Evolutionary conservation across 768 basidiomycete genomes (phyloP).

Genomic region (Psilocybe subaeruginosa): DNA sequence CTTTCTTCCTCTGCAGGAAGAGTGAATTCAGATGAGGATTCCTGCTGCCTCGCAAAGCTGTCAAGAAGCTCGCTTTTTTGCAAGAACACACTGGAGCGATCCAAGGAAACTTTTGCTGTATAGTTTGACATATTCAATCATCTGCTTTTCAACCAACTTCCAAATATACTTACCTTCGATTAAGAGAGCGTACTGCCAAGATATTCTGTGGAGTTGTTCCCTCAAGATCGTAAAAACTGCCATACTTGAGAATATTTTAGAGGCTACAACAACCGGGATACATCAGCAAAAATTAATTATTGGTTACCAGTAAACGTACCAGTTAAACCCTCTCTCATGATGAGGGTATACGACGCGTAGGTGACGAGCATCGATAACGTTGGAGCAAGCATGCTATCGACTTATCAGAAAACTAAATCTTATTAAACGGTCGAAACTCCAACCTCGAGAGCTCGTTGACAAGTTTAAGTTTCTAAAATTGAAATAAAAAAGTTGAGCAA

Average conservation of each 20-base stretch:
- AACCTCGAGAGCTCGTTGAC: constrained; percentile 5
- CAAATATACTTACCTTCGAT: background rate
- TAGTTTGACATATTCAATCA: background rate
- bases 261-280: constrained; percentile 32
- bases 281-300: background rate
- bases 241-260: constrained; percentile 58
- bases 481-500: background rate
- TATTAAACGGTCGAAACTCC: background rate
- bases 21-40: background rate
- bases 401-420: background rate
- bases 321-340: constrained; percentile 26
- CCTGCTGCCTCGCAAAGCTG: constrained; percentile 19
- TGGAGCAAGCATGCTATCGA: constrained; percentile 57
- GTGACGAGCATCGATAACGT: constrained; percentile 69
- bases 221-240: constrained; percentile 57
- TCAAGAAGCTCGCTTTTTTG: constrained; percentile 52
- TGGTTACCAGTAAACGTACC: constrained; percentile 14
- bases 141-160: background rate
- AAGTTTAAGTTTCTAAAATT: background rate
- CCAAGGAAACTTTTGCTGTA: constrained; percentile 59
- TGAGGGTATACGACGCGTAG: constrained; percentile 57
- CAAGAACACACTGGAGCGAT: constrained; percentile 49
- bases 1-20: background rate
- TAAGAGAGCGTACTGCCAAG: constrained; percentile 30
- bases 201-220: constrained; percentile 5